Evolutionary conservation across 345 rosid species (phyloP).

Genomic region (Cardamine occulta): DNA sequence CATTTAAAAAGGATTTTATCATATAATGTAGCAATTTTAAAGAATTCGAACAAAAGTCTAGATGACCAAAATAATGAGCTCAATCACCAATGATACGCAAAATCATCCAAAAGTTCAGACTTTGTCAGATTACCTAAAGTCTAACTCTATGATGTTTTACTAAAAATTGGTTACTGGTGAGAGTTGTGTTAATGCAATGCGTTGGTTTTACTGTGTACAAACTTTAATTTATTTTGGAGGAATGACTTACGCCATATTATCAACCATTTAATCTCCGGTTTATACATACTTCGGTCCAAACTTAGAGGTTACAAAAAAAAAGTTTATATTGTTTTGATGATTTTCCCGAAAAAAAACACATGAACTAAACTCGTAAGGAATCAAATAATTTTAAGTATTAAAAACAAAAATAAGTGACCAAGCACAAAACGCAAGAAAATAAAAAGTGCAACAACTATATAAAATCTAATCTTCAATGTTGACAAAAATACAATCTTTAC

Average conservation of each 20-base stretch:
- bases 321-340: not conserved
- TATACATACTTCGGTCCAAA: too few species aligned
- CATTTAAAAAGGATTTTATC: not conserved
- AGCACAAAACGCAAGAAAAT: not conserved
- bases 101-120: not conserved
- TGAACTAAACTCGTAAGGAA: not conserved
- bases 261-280: too few species aligned
- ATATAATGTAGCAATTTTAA: not conserved
- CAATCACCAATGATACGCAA: not conserved
- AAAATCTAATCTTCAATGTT: not conserved
- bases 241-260: too few species aligned
- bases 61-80: not conserved
- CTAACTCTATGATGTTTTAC: not conserved
- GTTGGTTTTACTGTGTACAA: not conserved
- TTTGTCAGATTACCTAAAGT: not conserved
- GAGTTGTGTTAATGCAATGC: not conserved
- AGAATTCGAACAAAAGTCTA: not conserved
- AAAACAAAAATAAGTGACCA: not conserved
- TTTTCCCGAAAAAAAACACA: not conserved
- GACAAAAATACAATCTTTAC: not conserved
- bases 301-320: not conserved
- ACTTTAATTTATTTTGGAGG: not conserved
- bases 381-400: not conserved
- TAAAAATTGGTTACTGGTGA: too few species aligned
- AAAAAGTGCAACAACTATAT: not conserved